Evolutionary conservation across 345 rosid genomes (phyloP).

Genomic region (Nasturtium officinale): DNA sequence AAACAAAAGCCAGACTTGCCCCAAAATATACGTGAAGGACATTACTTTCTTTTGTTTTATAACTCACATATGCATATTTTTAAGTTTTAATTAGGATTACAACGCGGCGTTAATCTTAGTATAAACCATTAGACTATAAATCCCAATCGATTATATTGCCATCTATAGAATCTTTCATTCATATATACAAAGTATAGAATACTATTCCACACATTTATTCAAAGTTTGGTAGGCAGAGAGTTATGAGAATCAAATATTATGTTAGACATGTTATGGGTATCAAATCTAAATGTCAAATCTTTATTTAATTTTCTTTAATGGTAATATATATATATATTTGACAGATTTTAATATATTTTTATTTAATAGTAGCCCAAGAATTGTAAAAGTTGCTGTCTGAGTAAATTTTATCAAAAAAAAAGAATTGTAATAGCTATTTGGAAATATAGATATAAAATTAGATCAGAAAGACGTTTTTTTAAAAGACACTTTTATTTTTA

Average conservation of each 20-base stretch:
- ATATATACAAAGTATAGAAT: background rate
- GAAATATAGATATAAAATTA: too few relatives aligned
- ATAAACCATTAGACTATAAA: background rate
- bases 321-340: too few relatives aligned
- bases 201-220: background rate
- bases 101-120: background rate
- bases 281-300: conserved; percentile 4
- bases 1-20: too few relatives aligned
- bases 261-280: background rate
- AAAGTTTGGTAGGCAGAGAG: conserved; percentile 1
- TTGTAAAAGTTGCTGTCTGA: too few relatives aligned
- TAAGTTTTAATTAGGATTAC: too few relatives aligned
- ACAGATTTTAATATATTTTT: too few relatives aligned
- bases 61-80: background rate
- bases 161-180: background rate
- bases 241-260: conserved; percentile 4
- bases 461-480: too few relatives aligned
- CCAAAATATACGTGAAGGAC: background rate
- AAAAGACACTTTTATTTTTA: too few relatives aligned
- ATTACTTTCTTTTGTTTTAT: background rate
- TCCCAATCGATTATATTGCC: background rate
- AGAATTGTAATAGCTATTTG: too few relatives aligned
- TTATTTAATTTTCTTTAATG: background rate
- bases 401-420: too few relatives aligned
- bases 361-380: too few relatives aligned